phyloP scores from a whole-genome alignment of 352 stramenopile genomes.

The Phytophthora rubi region DNA sequence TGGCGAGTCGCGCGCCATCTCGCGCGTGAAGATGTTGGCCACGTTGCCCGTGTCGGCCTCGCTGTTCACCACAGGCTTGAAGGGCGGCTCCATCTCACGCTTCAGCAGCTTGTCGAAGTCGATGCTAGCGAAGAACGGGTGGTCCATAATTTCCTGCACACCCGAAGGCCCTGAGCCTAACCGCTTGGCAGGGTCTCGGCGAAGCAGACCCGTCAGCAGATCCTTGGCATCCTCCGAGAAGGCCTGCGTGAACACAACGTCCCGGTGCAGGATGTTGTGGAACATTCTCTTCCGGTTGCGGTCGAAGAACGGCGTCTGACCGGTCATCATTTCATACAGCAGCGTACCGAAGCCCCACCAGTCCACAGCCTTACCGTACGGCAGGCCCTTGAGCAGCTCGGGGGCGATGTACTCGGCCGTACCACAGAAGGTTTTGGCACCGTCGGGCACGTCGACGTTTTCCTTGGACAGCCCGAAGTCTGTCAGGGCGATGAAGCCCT shows the following conservation, averaged over 20 bases:
- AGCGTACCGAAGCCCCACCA: conserved; percentile 95
- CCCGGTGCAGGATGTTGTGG: conserved; percentile 92
- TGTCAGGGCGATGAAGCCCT: conserved; percentile 93
- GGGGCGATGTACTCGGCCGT: conserved; percentile 94
- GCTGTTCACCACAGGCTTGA: conserved; percentile 87
- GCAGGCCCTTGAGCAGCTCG: conserved; percentile 89
- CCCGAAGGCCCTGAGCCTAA: conserved; percentile 81
- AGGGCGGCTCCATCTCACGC: conserved; percentile 85
- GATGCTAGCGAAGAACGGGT: conserved; percentile 89
- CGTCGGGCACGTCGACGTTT: conserved; percentile 87
- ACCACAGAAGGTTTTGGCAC: conserved; percentile 93
- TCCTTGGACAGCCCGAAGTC: conserved; percentile 95
- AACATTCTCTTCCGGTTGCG: conserved; percentile 96
- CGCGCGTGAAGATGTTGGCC: conserved; percentile 87
- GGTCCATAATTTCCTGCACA: conserved; percentile 91
- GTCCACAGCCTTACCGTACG: conserved; percentile 92
- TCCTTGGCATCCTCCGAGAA: conserved; percentile 91
- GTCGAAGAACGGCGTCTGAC: conserved; percentile 95
- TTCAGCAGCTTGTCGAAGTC: conserved; percentile 85
- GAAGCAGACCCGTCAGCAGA: conserved; percentile 79
- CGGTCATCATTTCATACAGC: conserved; percentile 96
- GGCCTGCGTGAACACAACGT: conserved; percentile 85
- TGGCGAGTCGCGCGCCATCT: conserved; percentile 88
- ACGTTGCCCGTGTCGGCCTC: conserved; percentile 88
- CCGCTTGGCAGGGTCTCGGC: conserved; percentile 83